phyloP scores from a whole-genome alignment of 805 yeast species.

The Ogataea pignaliae region DNA sequence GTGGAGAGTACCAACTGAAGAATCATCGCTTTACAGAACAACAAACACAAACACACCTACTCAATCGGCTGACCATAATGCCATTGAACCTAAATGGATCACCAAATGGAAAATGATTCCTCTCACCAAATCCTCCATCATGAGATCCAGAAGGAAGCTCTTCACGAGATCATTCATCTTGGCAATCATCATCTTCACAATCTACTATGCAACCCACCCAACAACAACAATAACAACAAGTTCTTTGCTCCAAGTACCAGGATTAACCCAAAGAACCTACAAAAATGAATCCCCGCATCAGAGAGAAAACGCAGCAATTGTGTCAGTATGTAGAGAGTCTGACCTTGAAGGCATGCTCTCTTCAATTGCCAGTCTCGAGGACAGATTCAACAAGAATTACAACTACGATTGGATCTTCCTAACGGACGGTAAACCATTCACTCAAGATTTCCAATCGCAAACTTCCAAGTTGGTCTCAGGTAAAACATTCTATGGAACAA shows the following conservation, averaged over 20 bases:
- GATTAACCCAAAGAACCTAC: too few relatives aligned
- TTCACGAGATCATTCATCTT: too few relatives aligned
- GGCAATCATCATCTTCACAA: too few relatives aligned
- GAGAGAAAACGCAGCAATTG: conserved; percentile 54
- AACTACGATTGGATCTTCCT: conserved; percentile 36
- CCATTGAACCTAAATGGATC: too few relatives aligned
- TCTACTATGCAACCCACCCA: too few relatives aligned
- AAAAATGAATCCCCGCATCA: not conserved
- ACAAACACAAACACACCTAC: too few relatives aligned
- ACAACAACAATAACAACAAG: not conserved
- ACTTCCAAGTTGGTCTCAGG: conserved; percentile 33
- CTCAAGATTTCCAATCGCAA: conserved; percentile 28
- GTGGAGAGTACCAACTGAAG: too few relatives aligned
- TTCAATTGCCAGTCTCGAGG: conserved; percentile 28
- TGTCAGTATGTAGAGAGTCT: conserved; percentile 31
- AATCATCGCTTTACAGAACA: too few relatives aligned
- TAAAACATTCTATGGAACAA: conserved; percentile 31
- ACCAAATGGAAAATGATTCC: too few relatives aligned
- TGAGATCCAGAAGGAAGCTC: too few relatives aligned
- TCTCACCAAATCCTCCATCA: too few relatives aligned
- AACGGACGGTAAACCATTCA: conserved; percentile 37
- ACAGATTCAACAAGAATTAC: conserved; percentile 28
- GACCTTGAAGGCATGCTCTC: conserved; percentile 30
- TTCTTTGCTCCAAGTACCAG: not conserved
- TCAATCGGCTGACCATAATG: too few relatives aligned